phyloP scores from a whole-genome alignment of 148 eudicot species.

The Chenopodium album region DNA sequence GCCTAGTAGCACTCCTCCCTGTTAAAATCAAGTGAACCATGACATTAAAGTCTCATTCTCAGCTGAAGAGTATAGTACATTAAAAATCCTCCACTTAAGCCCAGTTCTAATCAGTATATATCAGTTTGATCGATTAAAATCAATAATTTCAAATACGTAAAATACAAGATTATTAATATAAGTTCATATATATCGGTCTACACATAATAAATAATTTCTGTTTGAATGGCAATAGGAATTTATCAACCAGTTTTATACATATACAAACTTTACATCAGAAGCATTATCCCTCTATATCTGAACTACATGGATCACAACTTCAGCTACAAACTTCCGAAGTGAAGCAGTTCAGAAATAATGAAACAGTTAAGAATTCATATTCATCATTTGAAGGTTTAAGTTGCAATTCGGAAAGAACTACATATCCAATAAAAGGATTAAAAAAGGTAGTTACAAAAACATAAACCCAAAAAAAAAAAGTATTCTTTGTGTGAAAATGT shows the following conservation, averaged over 20 bases:
- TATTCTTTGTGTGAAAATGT: no score
- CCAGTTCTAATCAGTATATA: no score
- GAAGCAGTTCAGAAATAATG: no score
- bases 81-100: no score
- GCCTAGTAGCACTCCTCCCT: not conserved
- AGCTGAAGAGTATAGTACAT: not conserved
- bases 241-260: no score
- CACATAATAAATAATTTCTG: no score
- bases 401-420: not conserved
- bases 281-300: not conserved
- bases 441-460: not conserved
- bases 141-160: no score
- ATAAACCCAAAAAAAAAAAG: not conserved
- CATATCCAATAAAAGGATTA: no score
- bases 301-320: not conserved
- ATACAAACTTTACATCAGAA: no score
- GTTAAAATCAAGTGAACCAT: not conserved
- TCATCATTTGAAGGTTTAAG: not conserved
- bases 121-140: no score
- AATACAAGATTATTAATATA: no score
- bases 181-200: no score
- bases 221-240: not conserved
- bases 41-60: not conserved
- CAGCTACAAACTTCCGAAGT: not conserved
- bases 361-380: not conserved